Evolutionary conservation across 139 green algal species (phyloP), one percentile per base, ranked within the genome.

Genomic region (Nannochloris sp.): DNA sequence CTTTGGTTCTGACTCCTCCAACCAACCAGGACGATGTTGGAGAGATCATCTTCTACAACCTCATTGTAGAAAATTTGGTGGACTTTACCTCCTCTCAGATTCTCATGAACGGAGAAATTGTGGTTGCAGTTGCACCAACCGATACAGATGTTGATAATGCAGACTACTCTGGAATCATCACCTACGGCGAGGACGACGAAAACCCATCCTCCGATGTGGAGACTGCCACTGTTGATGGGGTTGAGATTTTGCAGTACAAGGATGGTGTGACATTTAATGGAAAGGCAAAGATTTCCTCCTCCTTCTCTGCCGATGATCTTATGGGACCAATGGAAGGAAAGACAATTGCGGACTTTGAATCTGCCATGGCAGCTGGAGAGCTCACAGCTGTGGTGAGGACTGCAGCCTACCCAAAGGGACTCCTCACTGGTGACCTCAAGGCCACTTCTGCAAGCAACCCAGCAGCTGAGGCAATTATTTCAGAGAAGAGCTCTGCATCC

Each of bases 271-370:
- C 46, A 53, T 25, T 53, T 12, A 53, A 53, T 53, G 46, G 16
- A 8, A 19, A 53, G 15, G 46, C 16, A 53, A 53, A 2, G 46
- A 12, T 53, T 53, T 53, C 16, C 4, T 53, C 46, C 15, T 53
- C 46, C 2, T 53, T 53, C n/a, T 25, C 16, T 6, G 46, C 46
- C 15, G 46, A 53, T 53, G 46, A 53, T 19, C 46, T 53, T 19
- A 53, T 53, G 46, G 46, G 46, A 14, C 46, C 46, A 53, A 25
- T 53, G 46, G 46, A 53, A 53, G 46, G 46, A 53, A 53, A 53
- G 46, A 53, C 46, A 25, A 53, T 53, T 6, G 16, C 46, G 0
- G 46, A 53, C 0, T 53, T 53, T 21, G 46, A 53, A 0, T 11
- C 16, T 19, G 46, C 46, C 18, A 19, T 53, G 16, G 46, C 8